Conservation (phyloP, 495 filamentous ascomycete species). For the Hypoxylon trugodes region DNA sequence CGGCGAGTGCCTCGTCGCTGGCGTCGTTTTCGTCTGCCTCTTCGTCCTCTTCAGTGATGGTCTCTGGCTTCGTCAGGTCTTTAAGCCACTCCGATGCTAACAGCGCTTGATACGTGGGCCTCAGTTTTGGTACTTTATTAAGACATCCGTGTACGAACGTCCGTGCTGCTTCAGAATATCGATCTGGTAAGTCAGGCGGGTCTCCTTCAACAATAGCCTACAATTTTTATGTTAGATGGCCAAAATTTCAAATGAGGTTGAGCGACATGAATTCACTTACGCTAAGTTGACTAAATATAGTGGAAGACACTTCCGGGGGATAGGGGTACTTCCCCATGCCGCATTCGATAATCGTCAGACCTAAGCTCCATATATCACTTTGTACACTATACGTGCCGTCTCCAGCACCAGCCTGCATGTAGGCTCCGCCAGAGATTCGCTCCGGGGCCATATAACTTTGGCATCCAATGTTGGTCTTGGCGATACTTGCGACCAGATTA, state of each 20-base stretch:
- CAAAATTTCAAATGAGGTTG: constrained; percentile 14
- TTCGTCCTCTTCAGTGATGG: constrained; percentile 79
- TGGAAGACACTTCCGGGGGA: constrained; percentile 96
- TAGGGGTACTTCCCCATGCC: constrained; percentile 96
- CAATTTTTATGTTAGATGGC: constrained; percentile 31
- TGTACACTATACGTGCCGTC: constrained; percentile 96
- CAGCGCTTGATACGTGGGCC: constrained; percentile 89
- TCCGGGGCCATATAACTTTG: constrained; percentile 99
- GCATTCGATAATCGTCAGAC: constrained; percentile 95
- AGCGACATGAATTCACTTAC: constrained; percentile 73
- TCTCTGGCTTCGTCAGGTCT: constrained; percentile 80
- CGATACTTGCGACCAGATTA: constrained; percentile 95
- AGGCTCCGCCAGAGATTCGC: constrained; percentile 85
- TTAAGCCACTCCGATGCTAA: constrained; percentile 89
- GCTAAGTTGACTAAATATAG: constrained; percentile 96
- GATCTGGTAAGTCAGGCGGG: constrained; percentile 83
- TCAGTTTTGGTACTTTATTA: constrained; percentile 89
- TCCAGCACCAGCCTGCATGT: constrained; percentile 74
- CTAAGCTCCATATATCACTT: constrained; percentile 97
- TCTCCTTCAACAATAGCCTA: constrained; percentile 98
- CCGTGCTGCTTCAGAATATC: constrained; percentile 80
- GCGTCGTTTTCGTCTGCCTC: constrained; percentile 60
- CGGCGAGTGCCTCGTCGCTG: constrained; percentile 55
- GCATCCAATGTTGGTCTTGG: constrained; percentile 98
- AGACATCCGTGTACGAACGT: constrained; percentile 91